These are phyloP conservation scores for Sonneratia caseolaris DNA, from an alignment of 345 rosid genomes.

Conservation along the genomic window DNA sequence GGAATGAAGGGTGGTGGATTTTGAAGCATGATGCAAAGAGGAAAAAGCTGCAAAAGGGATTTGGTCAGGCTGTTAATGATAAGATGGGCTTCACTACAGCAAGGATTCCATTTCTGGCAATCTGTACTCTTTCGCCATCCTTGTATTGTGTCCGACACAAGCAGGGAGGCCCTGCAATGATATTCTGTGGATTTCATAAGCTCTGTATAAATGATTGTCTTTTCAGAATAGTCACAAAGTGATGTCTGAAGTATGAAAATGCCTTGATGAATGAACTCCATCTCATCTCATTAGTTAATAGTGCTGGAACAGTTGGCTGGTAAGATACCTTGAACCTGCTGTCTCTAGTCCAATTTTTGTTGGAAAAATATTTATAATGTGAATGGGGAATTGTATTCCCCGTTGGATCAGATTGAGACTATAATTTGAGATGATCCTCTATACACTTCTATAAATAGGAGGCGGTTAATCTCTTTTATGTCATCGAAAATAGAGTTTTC, in stretches of 20 bases:
- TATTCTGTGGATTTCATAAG: background rate
- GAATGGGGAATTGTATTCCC: too few species aligned
- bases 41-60: slow-evolving; percentile 18
- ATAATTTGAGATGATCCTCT: too few species aligned
- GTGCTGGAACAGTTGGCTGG: background rate
- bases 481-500: too few species aligned
- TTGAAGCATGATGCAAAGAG: slow-evolving; percentile 14
- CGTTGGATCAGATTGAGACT: too few species aligned
- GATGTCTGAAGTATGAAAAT: background rate
- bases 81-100: slow-evolving; percentile 13
- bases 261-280: background rate
- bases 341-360: background rate
- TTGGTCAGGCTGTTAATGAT: slow-evolving; percentile 1
- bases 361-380: too few species aligned
- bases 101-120: background rate
- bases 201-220: background rate
- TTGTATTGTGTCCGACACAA: background rate
- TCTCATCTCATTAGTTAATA: background rate
- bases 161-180: background rate
- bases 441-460: too few species aligned
- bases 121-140: background rate
- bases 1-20: slow-evolving; percentile 20
- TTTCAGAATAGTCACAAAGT: background rate
- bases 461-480: too few species aligned
- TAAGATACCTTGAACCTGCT: background rate